Percentiles rank a stretch among this genome's conserved stretches.
phyloP scores from a whole-genome alignment of 345 rosid species.

The Gossypium raimondii region DNA sequence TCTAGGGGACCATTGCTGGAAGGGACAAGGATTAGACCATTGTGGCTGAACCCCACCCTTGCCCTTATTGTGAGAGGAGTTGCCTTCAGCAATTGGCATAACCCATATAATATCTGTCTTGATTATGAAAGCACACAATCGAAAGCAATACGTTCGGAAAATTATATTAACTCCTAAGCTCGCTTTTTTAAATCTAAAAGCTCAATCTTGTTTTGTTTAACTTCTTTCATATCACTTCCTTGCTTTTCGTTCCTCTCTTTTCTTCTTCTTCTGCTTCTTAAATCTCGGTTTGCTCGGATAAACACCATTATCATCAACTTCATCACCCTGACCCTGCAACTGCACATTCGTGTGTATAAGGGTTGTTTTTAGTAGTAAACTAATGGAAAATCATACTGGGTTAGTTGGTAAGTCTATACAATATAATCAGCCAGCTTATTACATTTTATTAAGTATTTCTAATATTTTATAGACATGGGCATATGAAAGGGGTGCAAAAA shows the following conservation, averaged over 20 bases:
- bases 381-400: neutral
- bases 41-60: constrained; percentile 15
- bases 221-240: constrained; percentile 1
- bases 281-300: neutral
- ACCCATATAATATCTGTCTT: constrained; percentile 14
- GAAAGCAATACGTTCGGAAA: neutral
- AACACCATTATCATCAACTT: neutral
- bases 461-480: neutral
- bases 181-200: neutral
- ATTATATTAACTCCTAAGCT: constrained; percentile 9
- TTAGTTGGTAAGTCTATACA: neutral
- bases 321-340: neutral
- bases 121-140: constrained; percentile 1
- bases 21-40: constrained; percentile 34
- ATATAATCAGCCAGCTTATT: neutral
- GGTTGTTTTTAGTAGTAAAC: neutral
- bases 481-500: neutral
- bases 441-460: neutral
- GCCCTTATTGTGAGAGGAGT: neutral
- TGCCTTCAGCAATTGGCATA: constrained; percentile 16
- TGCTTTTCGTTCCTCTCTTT: neutral
- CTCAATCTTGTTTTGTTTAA: constrained; percentile 5
- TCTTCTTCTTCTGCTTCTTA: neutral
- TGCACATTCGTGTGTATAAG: neutral
- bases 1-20: constrained; percentile 35